These are phyloP conservation scores for Candida silvicultrix DNA, from an alignment of 805 yeast species.

Conservation along the genomic window DNA sequence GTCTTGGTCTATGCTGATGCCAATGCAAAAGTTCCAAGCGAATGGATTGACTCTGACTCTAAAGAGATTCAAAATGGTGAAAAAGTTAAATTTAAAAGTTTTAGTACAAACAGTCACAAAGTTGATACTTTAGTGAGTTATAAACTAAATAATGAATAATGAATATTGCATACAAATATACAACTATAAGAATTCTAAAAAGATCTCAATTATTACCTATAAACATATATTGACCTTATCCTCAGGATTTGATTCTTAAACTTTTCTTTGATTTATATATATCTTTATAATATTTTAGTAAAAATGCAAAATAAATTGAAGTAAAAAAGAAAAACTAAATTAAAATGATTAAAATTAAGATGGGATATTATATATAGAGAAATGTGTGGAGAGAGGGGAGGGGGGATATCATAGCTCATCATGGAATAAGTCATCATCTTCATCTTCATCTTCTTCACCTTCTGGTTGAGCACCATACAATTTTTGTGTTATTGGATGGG, in stretches of 20 bases:
- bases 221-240: background rate
- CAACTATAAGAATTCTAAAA: too few species aligned
- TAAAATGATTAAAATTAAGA: background rate
- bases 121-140: constrained; percentile 66
- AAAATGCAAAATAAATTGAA: background rate
- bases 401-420: constrained; percentile 42
- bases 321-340: background rate
- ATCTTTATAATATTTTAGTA: background rate
- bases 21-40: constrained; percentile 59
- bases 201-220: background rate
- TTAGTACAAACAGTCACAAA: constrained; percentile 60
- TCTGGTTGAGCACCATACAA: constrained; percentile 52
- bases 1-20: constrained; percentile 80
- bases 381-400: too few species aligned
- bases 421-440: constrained; percentile 48
- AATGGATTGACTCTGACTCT: constrained; percentile 79
- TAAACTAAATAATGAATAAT: constrained; percentile 13
- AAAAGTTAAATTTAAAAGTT: constrained; percentile 60
- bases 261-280: too few species aligned
- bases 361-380: background rate
- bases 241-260: background rate
- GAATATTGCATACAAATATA: background rate
- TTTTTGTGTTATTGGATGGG: constrained; percentile 85
- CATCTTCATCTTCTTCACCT: constrained; percentile 36
- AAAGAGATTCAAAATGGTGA: constrained; percentile 55